Evolutionary conservation across 495 filamentous ascomycete genomes (phyloP).

Genomic region (Pseudoneurospora amorphoporcata): DNA sequence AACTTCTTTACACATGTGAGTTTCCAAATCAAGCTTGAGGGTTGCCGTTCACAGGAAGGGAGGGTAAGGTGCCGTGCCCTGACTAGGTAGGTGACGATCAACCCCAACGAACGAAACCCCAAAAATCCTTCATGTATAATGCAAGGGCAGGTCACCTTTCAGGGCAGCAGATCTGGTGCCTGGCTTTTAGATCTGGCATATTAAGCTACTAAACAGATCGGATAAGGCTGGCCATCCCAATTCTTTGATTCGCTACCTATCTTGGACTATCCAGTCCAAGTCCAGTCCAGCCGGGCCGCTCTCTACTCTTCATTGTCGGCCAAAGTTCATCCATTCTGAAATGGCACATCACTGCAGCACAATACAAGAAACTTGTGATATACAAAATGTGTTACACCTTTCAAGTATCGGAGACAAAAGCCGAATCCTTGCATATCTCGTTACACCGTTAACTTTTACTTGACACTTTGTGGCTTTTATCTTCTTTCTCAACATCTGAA

Average conservation of each 20-base stretch:
- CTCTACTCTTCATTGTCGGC: background rate
- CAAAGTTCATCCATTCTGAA: background rate
- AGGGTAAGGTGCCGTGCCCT: background rate
- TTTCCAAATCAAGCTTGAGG: background rate
- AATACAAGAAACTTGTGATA: background rate
- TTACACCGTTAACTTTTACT: background rate
- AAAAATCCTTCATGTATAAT: background rate
- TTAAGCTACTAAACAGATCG: background rate
- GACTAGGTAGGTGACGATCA: background rate
- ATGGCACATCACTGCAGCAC: background rate
- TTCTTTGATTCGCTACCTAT: background rate
- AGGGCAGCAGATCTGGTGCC: background rate
- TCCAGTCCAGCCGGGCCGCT: background rate
- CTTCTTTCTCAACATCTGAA: background rate
- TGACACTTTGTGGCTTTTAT: background rate
- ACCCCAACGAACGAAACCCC: background rate
- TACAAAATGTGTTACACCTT: background rate
- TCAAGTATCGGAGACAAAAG: background rate
- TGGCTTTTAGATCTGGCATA: background rate
- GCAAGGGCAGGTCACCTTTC: background rate
- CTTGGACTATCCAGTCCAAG: background rate
- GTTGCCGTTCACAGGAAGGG: background rate
- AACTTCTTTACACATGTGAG: background rate
- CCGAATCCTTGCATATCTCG: background rate
- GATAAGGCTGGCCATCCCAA: background rate